These are phyloP conservation scores for Dichotomopilus funicola DNA, from an alignment of 2,329 filamentous ascomycete species.

Conservation along the genomic window DNA sequence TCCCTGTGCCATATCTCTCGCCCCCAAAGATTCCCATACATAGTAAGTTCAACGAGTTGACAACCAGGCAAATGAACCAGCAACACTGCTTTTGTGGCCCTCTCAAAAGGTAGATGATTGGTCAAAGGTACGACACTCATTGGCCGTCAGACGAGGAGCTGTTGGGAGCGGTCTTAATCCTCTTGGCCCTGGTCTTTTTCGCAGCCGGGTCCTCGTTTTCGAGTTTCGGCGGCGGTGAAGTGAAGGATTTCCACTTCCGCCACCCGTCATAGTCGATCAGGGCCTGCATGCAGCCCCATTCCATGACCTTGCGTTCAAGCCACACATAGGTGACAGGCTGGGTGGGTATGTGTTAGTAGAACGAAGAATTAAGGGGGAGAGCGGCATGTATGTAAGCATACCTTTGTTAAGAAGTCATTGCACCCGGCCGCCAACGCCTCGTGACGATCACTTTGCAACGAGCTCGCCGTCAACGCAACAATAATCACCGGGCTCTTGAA, in stretches of 20 bases:
- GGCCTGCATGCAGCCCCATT: constrained; percentile 99
- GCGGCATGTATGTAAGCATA: constrained; percentile 34
- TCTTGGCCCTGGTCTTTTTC: constrained; percentile 21
- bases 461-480: constrained; percentile 90
- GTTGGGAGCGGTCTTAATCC: constrained; percentile 12
- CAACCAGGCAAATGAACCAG: too few species aligned
- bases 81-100: too few species aligned
- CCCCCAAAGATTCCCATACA: not conserved
- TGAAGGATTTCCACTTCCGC: constrained; percentile 91
- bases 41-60: too few species aligned
- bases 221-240: constrained; percentile 34
- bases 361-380: not conserved
- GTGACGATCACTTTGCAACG: constrained; percentile 88
- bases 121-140: not conserved
- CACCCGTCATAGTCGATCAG: constrained; percentile 98
- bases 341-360: constrained; percentile 5
- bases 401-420: constrained; percentile 98
- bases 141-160: constrained; percentile 12
- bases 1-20: not conserved
- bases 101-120: not conserved
- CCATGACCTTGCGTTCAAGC: constrained; percentile 95
- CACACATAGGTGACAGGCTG: constrained; percentile 96
- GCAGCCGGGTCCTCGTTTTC: constrained; percentile 30
- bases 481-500: constrained; percentile 99
- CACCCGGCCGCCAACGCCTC: constrained; percentile 92